Percentiles rank a stretch among this genome's conserved stretches.
These are phyloP conservation scores for Crithidia expoeki DNA, from an alignment of 208 protist genomes.

Conservation along the genomic window DNA sequence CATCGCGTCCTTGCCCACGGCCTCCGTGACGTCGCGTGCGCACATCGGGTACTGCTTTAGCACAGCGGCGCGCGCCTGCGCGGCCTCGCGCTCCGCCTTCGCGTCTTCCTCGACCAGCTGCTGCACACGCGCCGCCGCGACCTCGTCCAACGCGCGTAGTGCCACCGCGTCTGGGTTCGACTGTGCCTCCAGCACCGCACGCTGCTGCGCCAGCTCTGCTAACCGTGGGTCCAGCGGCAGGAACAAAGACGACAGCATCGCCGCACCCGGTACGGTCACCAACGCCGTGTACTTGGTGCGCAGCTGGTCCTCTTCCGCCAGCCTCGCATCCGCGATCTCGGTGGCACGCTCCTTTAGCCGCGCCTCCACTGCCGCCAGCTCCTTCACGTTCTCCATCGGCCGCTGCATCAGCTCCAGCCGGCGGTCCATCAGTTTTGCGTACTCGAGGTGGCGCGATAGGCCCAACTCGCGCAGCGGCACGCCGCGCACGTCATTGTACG, in stretches of 20 bases:
- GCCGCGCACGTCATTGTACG: too few species aligned
- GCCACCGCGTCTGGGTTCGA: constrained; percentile 1
- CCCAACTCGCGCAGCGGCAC: too few species aligned
- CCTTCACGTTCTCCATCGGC: constrained; percentile 30
- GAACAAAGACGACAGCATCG: constrained; percentile 35
- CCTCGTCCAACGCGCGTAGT: constrained; percentile 24
- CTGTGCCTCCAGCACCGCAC: constrained; percentile 9
- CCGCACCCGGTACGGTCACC: constrained; percentile 4
- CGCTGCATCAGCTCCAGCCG: constrained; percentile 38
- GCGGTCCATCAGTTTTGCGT: constrained; percentile 22
- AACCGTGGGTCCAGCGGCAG: constrained; percentile 38
- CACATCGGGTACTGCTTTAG: constrained; percentile 51
- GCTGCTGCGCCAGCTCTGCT: constrained; percentile 27
- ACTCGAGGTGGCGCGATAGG: constrained; percentile 32
- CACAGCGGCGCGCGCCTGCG: constrained; percentile 27
- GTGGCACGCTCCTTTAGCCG: constrained; percentile 22
- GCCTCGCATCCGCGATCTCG: constrained; percentile 35
- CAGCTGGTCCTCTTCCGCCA: constrained; percentile 21
- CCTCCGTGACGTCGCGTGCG: constrained; percentile 50
- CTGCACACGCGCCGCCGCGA: constrained; percentile 25
- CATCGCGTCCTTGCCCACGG: constrained; percentile 40
- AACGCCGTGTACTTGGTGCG: constrained; percentile 19
- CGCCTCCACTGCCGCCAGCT: constrained; percentile 24
- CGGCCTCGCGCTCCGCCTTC: constrained; percentile 30
- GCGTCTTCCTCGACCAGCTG: constrained; percentile 36